phyloP scores from a whole-genome alignment of 768 basidiomycete genomes.

The Phylloporus rhodoxanthus region DNA sequence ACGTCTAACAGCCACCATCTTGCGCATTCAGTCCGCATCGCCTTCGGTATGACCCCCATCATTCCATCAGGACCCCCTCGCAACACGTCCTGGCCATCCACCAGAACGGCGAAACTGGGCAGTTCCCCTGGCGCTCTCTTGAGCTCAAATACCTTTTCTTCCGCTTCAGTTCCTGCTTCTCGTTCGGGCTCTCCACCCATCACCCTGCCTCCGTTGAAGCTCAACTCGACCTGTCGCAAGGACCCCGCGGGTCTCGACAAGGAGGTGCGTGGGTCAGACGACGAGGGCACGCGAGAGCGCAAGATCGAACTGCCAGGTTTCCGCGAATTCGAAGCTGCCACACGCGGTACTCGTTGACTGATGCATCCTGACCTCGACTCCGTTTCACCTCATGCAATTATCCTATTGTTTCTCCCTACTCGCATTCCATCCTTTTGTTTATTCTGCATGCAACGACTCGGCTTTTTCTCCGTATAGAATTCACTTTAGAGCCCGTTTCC shows the following conservation, averaged over 20 bases:
- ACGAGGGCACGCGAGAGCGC: conserved; percentile 18
- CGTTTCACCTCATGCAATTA: conserved; percentile 1
- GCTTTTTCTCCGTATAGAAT: conserved; percentile 17
- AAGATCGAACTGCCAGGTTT: conserved; percentile 57
- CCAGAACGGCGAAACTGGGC: conserved; percentile 13
- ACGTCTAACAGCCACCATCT: conserved; percentile 53
- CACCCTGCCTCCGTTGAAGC: conserved; percentile 61
- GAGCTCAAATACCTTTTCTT: conserved; percentile 12
- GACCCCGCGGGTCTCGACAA: conserved; percentile 12
- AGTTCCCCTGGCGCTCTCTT: conserved; percentile 4
- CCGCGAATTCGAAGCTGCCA: conserved; percentile 57
- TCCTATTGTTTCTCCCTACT: neutral
- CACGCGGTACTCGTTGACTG: conserved; percentile 17
- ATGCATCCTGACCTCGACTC: neutral
- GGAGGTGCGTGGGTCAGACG: conserved; percentile 19
- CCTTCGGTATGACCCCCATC: conserved; percentile 91
- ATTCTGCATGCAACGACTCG: conserved; percentile 8
- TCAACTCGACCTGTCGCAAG: conserved; percentile 26
- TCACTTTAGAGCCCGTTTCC: conserved; percentile 15
- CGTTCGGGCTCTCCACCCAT: conserved; percentile 69
- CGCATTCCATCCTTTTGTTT: conserved; percentile 5
- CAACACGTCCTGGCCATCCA: conserved; percentile 36
- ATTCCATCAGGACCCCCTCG: conserved; percentile 32
- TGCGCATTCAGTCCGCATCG: conserved; percentile 77
- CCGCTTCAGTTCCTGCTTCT: conserved; percentile 44